Base-by-base conservation (phyloP, 1,139 yeast genomes). In the Hemisphaericaspora xylofermentans region DNA sequence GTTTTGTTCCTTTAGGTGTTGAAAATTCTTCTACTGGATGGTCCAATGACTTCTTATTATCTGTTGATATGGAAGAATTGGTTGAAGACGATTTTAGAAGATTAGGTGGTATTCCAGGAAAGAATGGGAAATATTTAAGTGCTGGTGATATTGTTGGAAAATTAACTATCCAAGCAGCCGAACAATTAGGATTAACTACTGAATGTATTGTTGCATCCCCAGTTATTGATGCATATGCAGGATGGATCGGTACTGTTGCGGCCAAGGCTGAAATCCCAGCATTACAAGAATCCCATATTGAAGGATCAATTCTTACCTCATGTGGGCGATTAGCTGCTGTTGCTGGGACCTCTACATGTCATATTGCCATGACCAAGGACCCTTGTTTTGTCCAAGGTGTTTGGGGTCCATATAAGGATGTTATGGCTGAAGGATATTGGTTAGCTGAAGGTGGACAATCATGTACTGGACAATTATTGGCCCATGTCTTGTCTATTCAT, bases 371-470 rank as follows among this genome's bases (percentile, higher is more conserved):
- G 77, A 85, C 96, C 27, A 76, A 80, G 48, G 84, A 87, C 25
- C 87, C 96, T 0, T 80, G 88, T 38, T 91, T 93, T 61, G 98
- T 93, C 12, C 81, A 88, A 38, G 98, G 98, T 43, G 97, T 93
- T 26, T 93, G 98, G 98, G 98, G 98, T 16, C 98, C 98, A 3
- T 93, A 93, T 66, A 78, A 89, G 55, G 96, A 91, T 61, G 96
- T 88, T 9, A 75, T 93, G 71, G 87, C 94, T 15, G 86, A 88
- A 28, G 89, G 83, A 10, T 84, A 76, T 56, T 93, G 98, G 98
- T 75, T 89, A 53, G 96, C 98, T n/a, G 98, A 93, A 67, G 98
- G 98, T 57, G 98, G 98, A 15, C 98, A 93, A 64, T 85, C 95
- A 16, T 86, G 96, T 58, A 93, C 98, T 2, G 98, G 98, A 50